Conservation (phyloP, 257 asterid genomes). For the Orobanche coerulescens region DNA sequence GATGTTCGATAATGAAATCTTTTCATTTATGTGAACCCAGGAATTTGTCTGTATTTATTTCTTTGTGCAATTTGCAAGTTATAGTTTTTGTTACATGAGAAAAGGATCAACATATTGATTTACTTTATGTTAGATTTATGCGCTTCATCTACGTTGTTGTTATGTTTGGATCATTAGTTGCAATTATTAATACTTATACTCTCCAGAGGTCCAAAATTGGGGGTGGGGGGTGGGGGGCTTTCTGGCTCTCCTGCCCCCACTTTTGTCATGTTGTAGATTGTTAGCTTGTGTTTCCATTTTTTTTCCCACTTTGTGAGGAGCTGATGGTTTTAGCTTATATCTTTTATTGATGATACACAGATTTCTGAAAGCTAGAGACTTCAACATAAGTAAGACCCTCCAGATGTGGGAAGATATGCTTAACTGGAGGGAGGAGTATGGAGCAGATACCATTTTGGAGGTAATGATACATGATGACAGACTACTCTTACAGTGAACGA, state of each 20-base stretch:
- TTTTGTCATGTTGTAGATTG: background rate
- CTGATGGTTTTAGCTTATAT: slow-evolving; percentile 9
- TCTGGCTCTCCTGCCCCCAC: background rate
- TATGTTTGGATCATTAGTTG: background rate
- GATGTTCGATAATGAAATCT: background rate
- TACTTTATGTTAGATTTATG: background rate
- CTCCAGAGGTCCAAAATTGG: background rate
- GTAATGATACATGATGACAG: slow-evolving; percentile 31
- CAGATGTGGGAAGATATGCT: slow-evolving; percentile 98
- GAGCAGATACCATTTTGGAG: slow-evolving; percentile 86
- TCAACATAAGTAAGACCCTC: slow-evolving; percentile 51
- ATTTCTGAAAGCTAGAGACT: slow-evolving; percentile 85
- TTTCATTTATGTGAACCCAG: background rate
- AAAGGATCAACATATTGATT: background rate
- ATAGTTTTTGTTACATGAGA: background rate
- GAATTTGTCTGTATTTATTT: background rate
- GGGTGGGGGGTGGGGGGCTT: background rate
- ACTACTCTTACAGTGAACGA: slow-evolving; percentile 8
- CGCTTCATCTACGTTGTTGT: slow-evolving; percentile 1
- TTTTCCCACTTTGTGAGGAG: background rate
- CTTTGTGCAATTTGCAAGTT: background rate
- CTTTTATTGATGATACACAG: slow-evolving; percentile 33
- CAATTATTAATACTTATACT: background rate
- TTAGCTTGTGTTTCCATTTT: slow-evolving; percentile 4
- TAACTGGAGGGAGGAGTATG: slow-evolving; percentile 79